Evolutionary conservation across 352 stramenopile species (phyloP).

Genomic region (Hyaloperonospora arabidopsidis): DNA sequence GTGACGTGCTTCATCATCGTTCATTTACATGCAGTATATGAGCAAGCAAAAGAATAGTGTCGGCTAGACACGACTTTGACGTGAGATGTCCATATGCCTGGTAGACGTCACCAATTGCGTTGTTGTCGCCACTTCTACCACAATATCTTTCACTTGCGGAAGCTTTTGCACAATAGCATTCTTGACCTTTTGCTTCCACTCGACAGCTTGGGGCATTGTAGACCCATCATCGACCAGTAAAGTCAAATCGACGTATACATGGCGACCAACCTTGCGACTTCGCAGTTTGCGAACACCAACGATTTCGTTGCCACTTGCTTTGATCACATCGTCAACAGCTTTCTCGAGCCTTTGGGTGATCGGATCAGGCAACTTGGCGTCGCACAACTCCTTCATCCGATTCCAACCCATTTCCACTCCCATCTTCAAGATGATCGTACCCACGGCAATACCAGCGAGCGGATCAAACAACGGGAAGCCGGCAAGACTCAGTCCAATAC

Average conservation of each 20-base stretch:
- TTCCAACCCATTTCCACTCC: constrained; percentile 60
- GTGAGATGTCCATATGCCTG: no score
- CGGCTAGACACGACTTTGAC: no score
- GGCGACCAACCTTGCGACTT: constrained; percentile 45
- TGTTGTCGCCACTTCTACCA: constrained; percentile 53
- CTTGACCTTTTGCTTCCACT: constrained; percentile 59
- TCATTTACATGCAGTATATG: no score
- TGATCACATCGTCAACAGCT: constrained; percentile 34
- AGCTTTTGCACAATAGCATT: constrained; percentile 33
- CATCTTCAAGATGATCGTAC: constrained; percentile 75
- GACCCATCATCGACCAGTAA: constrained; percentile 33
- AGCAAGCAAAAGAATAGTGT: no score
- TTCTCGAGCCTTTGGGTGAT: constrained; percentile 32
- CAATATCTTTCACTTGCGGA: constrained; percentile 53
- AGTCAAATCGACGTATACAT: constrained; percentile 55
- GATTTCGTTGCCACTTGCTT: constrained; percentile 37
- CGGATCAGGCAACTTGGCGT: constrained; percentile 40
- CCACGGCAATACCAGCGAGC: constrained; percentile 57
- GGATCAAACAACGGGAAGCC: constrained; percentile 62
- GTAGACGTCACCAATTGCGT: no score
- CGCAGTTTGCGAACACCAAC: constrained; percentile 40
- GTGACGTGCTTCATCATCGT: no score
- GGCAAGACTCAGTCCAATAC: constrained; percentile 53
- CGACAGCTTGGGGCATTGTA: constrained; percentile 31
- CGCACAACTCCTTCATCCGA: constrained; percentile 52